phyloP scores from a whole-genome alignment of 2,329 filamentous ascomycete genomes.

The Colletotrichum paranaense region DNA sequence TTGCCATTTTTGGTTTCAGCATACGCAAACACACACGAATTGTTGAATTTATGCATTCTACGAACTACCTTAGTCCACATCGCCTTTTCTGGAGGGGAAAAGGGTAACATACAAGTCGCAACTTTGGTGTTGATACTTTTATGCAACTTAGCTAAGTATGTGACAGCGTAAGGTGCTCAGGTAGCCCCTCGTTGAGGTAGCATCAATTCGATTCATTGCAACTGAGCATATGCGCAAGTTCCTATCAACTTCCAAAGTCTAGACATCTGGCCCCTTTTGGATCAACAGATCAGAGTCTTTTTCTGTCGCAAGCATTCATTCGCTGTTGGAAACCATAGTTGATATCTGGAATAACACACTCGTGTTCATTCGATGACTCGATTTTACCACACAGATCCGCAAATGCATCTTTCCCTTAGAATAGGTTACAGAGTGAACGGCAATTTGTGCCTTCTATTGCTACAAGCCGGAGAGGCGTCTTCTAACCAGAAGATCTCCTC shows the following conservation, averaged over 20 bases:
- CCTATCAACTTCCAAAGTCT: no score
- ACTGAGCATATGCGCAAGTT: no score
- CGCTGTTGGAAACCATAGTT: no score
- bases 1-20: not conserved
- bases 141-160: not conserved
- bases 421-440: slow-evolving; percentile 16
- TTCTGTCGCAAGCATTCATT: no score
- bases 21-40: not conserved
- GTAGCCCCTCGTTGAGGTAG: no score
- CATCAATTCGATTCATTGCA: no score
- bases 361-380: not conserved
- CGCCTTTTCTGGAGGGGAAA: no score
- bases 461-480: slow-evolving; percentile 31
- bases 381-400: not conserved
- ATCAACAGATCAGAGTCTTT: no score
- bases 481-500: slow-evolving; percentile 27
- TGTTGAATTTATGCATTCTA: not conserved
- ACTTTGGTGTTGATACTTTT: not conserved
- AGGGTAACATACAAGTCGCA: not conserved
- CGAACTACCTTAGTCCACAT: no score
- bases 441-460: slow-evolving; percentile 32
- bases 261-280: no score
- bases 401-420: not conserved
- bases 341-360: not conserved
- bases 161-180: no score